A percentile compares a stretch with the other conserved stretches of the same genome.
Conservation (phyloP, 257 asterid genomes). For the Avicennia marina region DNA sequence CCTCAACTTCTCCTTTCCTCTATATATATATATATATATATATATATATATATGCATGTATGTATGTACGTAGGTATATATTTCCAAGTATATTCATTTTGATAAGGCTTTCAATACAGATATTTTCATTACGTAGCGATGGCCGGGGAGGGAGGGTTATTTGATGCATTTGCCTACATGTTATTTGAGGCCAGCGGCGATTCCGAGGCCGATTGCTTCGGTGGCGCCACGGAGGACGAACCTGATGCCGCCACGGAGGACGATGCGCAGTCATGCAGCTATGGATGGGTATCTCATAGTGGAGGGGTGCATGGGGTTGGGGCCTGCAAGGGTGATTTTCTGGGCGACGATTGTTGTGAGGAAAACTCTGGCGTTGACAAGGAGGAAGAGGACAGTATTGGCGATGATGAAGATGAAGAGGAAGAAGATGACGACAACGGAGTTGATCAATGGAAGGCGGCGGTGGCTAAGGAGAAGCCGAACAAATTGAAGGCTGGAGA, state of each 20-base stretch:
- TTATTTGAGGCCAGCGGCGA: constrained; percentile 44
- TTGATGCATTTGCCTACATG: constrained; percentile 28
- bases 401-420: background rate
- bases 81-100: background rate
- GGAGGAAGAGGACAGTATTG: background rate
- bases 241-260: constrained; percentile 10
- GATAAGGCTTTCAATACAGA: no score
- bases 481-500: constrained; percentile 14
- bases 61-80: background rate
- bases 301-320: background rate
- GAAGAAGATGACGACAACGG: constrained; percentile 30
- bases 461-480: background rate
- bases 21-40: background rate
- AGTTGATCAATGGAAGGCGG: constrained; percentile 30
- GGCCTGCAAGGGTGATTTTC: background rate
- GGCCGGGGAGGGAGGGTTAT: constrained; percentile 11
- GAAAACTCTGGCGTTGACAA: no score
- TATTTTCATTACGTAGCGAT: background rate
- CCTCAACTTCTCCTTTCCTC: constrained; percentile 8
- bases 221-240: constrained; percentile 13
- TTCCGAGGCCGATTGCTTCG: constrained; percentile 27
- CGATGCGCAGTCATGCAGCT: constrained; percentile 39
- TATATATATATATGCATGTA: background rate
- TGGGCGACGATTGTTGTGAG: background rate
- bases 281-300: constrained; percentile 5